Conservation (phyloP, 2,329 filamentous ascomycete species). For the Dichotomopilus funicola region DNA sequence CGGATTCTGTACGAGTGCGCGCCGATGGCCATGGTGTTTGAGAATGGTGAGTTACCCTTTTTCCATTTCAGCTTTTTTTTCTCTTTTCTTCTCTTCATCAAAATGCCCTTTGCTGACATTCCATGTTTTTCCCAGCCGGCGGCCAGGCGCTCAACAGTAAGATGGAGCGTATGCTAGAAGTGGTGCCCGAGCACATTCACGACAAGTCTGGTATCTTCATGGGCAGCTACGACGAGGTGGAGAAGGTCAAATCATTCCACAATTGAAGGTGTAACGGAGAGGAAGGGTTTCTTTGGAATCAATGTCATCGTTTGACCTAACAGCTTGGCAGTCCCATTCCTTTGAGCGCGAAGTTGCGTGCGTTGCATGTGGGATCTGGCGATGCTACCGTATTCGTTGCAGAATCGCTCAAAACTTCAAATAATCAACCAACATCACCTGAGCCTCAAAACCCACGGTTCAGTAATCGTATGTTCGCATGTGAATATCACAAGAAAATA, state of each 20-base stretch:
- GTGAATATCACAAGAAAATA: too few species aligned
- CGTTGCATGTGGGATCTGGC: too few species aligned
- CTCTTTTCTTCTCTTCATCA: background rate
- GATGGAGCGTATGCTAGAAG: slow-evolving; percentile 84
- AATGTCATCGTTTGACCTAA: too few species aligned
- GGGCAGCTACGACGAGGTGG: slow-evolving; percentile 88
- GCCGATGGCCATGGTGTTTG: slow-evolving; percentile 97
- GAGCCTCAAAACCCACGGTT: too few species aligned
- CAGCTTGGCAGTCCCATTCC: too few species aligned
- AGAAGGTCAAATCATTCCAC: slow-evolving; percentile 86
- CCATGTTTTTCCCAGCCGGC: slow-evolving; percentile 53
- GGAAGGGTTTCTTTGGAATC: background rate
- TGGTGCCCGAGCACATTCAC: slow-evolving; percentile 88
- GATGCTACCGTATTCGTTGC: too few species aligned
- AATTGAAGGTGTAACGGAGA: slow-evolving; percentile 34
- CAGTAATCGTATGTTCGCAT: too few species aligned
- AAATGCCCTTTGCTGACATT: background rate
- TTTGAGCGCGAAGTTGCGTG: too few species aligned
- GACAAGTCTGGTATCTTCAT: slow-evolving; percentile 94
- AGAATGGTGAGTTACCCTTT: slow-evolving; percentile 65
- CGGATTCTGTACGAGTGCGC: slow-evolving; percentile 97
- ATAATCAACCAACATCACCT: too few species aligned
- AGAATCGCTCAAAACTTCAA: too few species aligned
- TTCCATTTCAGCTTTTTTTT: background rate
- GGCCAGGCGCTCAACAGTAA: slow-evolving; percentile 87